Conservation (phyloP, 1,284 basidiomycete genomes). For the Ustilago hordei region DNA sequence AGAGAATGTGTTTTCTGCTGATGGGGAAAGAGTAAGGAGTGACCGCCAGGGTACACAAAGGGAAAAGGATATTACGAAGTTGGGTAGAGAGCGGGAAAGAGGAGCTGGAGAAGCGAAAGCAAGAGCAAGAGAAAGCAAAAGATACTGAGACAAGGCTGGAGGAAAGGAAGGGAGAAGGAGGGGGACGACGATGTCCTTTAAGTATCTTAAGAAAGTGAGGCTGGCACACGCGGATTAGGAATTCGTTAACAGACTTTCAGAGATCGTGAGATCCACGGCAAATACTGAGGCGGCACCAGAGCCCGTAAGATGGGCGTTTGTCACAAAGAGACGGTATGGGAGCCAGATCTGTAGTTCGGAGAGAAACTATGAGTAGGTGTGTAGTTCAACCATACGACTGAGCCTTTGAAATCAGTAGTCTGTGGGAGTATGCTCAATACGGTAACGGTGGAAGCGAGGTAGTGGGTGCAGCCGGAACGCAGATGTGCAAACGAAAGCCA, state of each 20-base stretch:
- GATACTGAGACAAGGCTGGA: constrained; percentile 31
- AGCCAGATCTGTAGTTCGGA: not conserved
- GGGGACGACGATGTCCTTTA: constrained; percentile 14
- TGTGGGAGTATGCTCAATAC: not conserved
- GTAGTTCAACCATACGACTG: constrained; percentile 4
- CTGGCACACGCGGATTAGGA: not conserved
- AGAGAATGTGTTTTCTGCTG: constrained; percentile 27
- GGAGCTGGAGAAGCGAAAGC: constrained; percentile 39
- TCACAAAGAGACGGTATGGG: constrained; percentile 7
- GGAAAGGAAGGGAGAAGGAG: constrained; percentile 18
- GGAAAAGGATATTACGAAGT: constrained; percentile 28
- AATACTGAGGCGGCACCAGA: constrained; percentile 8
- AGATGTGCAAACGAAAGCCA: constrained; percentile 6
- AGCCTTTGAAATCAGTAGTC: not conserved
- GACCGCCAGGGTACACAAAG: constrained; percentile 55
- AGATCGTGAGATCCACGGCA: not conserved
- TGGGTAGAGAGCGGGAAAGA: constrained; percentile 24
- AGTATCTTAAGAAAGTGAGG: constrained; percentile 15
- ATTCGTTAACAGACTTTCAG: not conserved
- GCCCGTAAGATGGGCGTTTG: constrained; percentile 8
- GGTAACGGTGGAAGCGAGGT: constrained; percentile 5
- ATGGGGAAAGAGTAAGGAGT: constrained; percentile 15
- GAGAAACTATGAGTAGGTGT: not conserved
- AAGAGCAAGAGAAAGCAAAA: constrained; percentile 40
- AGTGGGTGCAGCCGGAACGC: not conserved